These are phyloP conservation scores for Herpomyces periplanetae DNA, from an alignment of 2,329 filamentous ascomycete species.

Conservation along the genomic window DNA sequence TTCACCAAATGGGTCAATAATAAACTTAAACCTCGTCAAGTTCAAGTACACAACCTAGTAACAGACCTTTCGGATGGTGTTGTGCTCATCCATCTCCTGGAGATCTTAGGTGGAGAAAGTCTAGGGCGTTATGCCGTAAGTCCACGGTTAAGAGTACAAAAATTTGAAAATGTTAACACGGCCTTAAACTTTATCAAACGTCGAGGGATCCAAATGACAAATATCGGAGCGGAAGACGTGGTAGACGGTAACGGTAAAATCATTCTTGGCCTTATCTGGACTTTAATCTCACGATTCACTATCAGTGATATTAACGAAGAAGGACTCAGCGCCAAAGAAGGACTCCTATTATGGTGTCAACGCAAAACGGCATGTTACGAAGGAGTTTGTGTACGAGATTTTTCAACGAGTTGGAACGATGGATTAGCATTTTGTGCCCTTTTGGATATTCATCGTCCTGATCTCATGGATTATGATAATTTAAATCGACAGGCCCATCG, in stretches of 20 bases:
- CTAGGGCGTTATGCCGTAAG: conserved; percentile 86
- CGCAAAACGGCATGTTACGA: conserved; percentile 95
- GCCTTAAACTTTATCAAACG: conserved; percentile 72
- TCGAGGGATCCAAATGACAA: conserved; percentile 77
- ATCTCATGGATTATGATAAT: conserved; percentile 80
- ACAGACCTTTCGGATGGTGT: conserved; percentile 73
- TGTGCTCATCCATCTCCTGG: conserved; percentile 75
- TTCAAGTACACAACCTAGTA: conserved; percentile 57
- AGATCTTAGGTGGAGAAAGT: conserved; percentile 73
- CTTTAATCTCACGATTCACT: conserved; percentile 79
- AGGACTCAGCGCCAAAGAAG: conserved; percentile 88
- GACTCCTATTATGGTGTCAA: conserved; percentile 80
- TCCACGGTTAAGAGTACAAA: conserved; percentile 76
- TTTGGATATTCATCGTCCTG: conserved; percentile 78
- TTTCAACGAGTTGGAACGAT: conserved; percentile 86
- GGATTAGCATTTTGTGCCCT: conserved; percentile 83
- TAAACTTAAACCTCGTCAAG: conserved; percentile 36
- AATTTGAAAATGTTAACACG: conserved; percentile 90
- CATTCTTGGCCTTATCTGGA: conserved; percentile 89
- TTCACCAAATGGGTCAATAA: conserved; percentile 99
- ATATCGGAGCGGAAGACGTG: conserved; percentile 89
- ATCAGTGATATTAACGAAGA: conserved; percentile 96
- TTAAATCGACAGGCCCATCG: conserved; percentile 75
- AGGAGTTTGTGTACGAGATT: conserved; percentile 76
- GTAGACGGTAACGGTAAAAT: conserved; percentile 95